Evolutionary conservation across 1,139 yeast species (phyloP).

Genomic region (Pichia sp.): DNA sequence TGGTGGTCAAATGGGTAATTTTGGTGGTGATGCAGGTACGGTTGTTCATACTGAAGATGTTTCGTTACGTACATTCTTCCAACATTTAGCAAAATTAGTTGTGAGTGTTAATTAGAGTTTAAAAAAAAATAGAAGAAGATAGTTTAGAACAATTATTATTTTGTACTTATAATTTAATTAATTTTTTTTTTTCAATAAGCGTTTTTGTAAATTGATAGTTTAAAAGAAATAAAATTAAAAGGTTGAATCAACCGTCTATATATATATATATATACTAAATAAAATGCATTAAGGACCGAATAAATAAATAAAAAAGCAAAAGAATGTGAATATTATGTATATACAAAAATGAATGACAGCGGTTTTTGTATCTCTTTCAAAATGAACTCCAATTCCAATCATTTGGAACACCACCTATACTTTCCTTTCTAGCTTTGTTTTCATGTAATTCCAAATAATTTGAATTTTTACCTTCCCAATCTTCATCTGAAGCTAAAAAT

Average conservation of each 20-base stretch:
- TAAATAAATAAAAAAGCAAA: not conserved
- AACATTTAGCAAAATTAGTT: constrained; percentile 78
- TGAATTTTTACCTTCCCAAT: constrained; percentile 20
- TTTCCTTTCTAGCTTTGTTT: constrained; percentile 17
- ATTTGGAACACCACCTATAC: constrained; percentile 47
- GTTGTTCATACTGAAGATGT: constrained; percentile 95
- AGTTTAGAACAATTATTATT: too few species aligned
- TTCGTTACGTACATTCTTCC: constrained; percentile 84
- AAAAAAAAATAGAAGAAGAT: not conserved
- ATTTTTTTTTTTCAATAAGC: too few species aligned
- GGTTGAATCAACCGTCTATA: too few species aligned
- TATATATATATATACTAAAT: too few species aligned
- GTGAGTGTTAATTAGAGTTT: constrained; percentile 34
- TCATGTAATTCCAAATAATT: constrained; percentile 7
- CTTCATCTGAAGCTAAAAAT: constrained; percentile 24
- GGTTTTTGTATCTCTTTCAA: constrained; percentile 22
- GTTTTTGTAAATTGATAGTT: too few species aligned
- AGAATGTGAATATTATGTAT: not conserved
- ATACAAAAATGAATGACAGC: not conserved
- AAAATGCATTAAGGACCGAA: too few species aligned
- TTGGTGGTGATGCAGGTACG: constrained; percentile 45
- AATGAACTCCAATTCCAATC: constrained; percentile 77
- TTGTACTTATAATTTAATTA: too few species aligned
- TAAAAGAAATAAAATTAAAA: too few species aligned
- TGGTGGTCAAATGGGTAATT: constrained; percentile 33